Base-by-base conservation (phyloP, 2,329 filamentous ascomycete species). In the Fusarium lateritium region DNA sequence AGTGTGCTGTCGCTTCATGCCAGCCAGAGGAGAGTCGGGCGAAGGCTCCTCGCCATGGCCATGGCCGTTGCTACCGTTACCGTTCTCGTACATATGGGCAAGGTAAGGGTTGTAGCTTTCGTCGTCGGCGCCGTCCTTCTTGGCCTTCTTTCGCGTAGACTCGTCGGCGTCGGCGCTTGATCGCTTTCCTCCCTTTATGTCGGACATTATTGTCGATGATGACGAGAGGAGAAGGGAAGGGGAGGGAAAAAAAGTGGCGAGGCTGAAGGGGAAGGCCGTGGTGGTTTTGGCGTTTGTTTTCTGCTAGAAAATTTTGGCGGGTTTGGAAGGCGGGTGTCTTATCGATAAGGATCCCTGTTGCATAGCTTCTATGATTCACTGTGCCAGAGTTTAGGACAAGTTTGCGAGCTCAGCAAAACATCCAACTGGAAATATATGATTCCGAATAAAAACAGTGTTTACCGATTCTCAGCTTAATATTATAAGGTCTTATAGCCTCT, bases 41-140 rank as follows among this genome's bases (percentile, higher is more conserved):
- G 76, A 73, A 40, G 74, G 69, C 62, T 76, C 77, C 62, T 77
- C 74, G n/a, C n/a, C n/a, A n/a, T n/a, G n/a, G 61, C 73, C 79
- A 73, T 79, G 81, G 57, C 73, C 79, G 71, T 79, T 83, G 78
- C 77, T 78, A 44, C 80, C 76, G 34, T 76, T 75, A 65, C 86
- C 82, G 57, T 73, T 71, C 67, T 91, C 86, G 80, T 95, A 90
- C 89, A 92, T 92, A 81, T 99, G 96, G 58, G 94, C 93, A 67
- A 99, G 89, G 83, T 99, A 98, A 2, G 93, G 93, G 79, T 98
- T 98, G 77, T 87, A 78, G 67, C 79, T 80, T 19, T 76, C 72
- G 55, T 49, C 60, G 40, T 63, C 57, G 36, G 75, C 77, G 38
- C 76, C 76, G 34, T 76, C 76, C 73, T 79, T 83, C 67, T 79